Percentiles rank a stretch among this genome's conserved stretches.
Evolutionary conservation across 179 eudicot genomes (phyloP).

Genomic region (Amaranthus tricolor): DNA sequence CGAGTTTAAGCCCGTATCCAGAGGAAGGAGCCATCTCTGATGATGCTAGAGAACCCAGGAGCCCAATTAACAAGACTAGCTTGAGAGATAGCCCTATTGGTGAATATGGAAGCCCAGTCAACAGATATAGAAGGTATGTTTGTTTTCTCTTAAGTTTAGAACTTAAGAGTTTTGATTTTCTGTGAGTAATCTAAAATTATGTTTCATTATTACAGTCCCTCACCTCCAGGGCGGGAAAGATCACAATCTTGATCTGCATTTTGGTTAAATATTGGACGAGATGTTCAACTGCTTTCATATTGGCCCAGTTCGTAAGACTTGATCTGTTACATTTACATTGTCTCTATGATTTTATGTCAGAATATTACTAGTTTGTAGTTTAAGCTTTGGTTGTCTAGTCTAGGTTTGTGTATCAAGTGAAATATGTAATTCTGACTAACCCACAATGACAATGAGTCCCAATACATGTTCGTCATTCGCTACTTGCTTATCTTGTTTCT

Average conservation of each 20-base stretch:
- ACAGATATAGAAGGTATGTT: slow-evolving; percentile 46
- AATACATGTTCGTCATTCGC: neutral
- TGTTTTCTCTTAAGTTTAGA: neutral
- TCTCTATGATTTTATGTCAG: slow-evolving; percentile 9
- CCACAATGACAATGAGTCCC: neutral
- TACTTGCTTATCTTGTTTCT: no score
- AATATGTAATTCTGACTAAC: neutral
- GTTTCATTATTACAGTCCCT: slow-evolving; percentile 35
- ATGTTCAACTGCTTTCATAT: neutral
- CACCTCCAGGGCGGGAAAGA: slow-evolving; percentile 44
- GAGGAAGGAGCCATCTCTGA: slow-evolving; percentile 46
- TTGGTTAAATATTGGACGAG: neutral
- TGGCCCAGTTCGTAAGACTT: neutral
- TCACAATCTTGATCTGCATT: slow-evolving; percentile 25
- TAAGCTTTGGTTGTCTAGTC: slow-evolving; percentile 8
- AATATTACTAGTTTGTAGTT: slow-evolving; percentile 1
- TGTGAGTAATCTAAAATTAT: neutral
- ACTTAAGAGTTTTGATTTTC: neutral
- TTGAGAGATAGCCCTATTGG: slow-evolving; percentile 26
- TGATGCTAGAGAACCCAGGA: slow-evolving; percentile 29
- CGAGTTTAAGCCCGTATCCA: slow-evolving; percentile 27
- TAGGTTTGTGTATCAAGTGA: slow-evolving; percentile 19
- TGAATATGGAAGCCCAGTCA: slow-evolving; percentile 47
- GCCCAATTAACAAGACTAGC: slow-evolving; percentile 22
- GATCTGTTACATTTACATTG: slow-evolving; percentile 3